Conservation (phyloP, 129 eudicot genomes). For the Rutidosis leptorrhynchoides region DNA sequence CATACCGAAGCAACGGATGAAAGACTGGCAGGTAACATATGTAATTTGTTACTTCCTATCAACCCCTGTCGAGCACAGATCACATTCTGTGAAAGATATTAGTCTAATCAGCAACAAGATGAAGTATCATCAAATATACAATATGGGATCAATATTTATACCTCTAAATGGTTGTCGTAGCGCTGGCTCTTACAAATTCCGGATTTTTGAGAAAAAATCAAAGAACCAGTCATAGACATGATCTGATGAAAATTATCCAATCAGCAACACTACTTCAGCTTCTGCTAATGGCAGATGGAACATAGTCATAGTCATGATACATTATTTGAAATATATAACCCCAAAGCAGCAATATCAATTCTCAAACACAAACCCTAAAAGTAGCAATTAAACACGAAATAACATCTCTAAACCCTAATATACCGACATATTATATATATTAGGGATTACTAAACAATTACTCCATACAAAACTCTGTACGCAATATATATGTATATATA, state of each 20-base stretch:
- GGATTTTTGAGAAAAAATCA: slow-evolving; percentile 54
- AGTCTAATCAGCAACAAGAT: not conserved
- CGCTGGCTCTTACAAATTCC: slow-evolving; percentile 59
- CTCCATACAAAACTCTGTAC: slow-evolving; percentile 5
- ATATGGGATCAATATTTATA: not conserved
- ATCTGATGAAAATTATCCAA: slow-evolving; percentile 15
- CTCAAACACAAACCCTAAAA: not conserved
- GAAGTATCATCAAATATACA: not conserved
- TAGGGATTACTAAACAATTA: slow-evolving; percentile 6
- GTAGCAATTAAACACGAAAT: not conserved
- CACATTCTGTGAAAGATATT: slow-evolving; percentile 9
- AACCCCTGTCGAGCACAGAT: slow-evolving; percentile 41
- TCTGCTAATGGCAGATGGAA: slow-evolving; percentile 21
- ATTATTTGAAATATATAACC: not conserved
- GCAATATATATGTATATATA: not conserved
- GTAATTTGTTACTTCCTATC: slow-evolving; percentile 40
- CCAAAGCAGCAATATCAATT: slow-evolving; percentile 8
- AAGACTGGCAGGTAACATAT: slow-evolving; percentile 33
- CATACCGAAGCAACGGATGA: slow-evolving; percentile 61
- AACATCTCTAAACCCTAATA: slow-evolving; percentile 25
- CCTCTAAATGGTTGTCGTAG: slow-evolving; percentile 47
- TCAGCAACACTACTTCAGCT: slow-evolving; percentile 22
- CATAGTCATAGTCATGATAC: not conserved
- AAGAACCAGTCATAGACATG: slow-evolving; percentile 62
- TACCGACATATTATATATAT: not conserved